Conservation (phyloP, 495 filamentous ascomycete genomes). For the Clohesyomyces aquaticus region DNA sequence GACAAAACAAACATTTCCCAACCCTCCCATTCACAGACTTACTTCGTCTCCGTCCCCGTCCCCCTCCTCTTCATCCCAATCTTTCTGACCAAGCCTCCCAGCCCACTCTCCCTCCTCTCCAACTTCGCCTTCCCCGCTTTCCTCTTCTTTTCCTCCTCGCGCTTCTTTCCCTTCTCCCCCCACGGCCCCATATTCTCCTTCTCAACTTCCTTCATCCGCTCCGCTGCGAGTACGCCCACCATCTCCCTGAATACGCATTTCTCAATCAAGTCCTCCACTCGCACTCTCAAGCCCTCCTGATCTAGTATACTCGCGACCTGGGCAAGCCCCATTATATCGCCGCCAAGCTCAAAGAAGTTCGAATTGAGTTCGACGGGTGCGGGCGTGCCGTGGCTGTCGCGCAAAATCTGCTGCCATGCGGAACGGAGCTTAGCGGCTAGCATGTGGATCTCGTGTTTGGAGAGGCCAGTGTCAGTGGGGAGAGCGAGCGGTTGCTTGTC, state of each 20-base stretch:
- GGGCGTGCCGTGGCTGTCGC: constrained; percentile 39
- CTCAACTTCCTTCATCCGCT: constrained; percentile 27
- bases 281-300: constrained; percentile 55
- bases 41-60: background rate
- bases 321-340: constrained; percentile 58
- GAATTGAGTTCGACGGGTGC: constrained; percentile 51
- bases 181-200: constrained; percentile 31
- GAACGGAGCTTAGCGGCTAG: constrained; percentile 55
- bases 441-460: constrained; percentile 53
- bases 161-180: constrained; percentile 31
- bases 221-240: constrained; percentile 49
- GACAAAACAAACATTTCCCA: no score
- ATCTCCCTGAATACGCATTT: constrained; percentile 57
- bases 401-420: constrained; percentile 58
- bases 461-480: constrained; percentile 41
- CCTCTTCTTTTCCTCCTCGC: constrained; percentile 2
- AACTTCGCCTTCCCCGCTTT: constrained; percentile 1
- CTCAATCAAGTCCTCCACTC: constrained; percentile 57
- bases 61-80: constrained; percentile 14
- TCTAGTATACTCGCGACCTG: constrained; percentile 55
- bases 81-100: constrained; percentile 16
- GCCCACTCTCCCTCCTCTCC: constrained; percentile 10
- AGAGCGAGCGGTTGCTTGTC: constrained; percentile 23
- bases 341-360: constrained; percentile 59
- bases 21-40: no score